phyloP scores from a whole-genome alignment of 257 asterid genomes.

The Solanum habrochaites region DNA sequence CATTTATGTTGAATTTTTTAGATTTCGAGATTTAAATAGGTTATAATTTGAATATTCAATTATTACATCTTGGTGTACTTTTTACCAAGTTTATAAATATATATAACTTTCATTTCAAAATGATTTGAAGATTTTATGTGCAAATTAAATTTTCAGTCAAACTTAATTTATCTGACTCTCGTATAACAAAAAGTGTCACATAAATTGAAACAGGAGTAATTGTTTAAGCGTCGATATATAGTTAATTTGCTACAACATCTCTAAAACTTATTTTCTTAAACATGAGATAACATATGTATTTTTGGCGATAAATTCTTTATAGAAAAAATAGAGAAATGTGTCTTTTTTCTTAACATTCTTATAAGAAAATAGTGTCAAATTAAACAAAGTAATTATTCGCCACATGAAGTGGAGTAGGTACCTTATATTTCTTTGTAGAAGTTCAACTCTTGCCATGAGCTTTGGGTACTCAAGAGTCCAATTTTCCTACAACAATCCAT shows the following conservation, averaged over 20 bases:
- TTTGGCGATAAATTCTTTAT: neutral
- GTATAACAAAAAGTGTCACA: too few relatives aligned
- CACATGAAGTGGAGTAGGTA: neutral
- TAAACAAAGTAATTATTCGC: neutral
- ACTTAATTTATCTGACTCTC: too few relatives aligned
- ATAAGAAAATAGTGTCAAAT: neutral
- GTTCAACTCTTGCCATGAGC: conserved; percentile 48
- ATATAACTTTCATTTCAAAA: too few relatives aligned
- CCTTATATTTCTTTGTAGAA: conserved; percentile 63
- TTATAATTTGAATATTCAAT: too few relatives aligned
- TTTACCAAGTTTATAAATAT: too few relatives aligned
- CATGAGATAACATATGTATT: neutral
- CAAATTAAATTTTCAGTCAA: too few relatives aligned
- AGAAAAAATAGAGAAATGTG: neutral
- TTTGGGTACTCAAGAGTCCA: conserved; percentile 46
- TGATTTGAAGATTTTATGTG: too few relatives aligned
- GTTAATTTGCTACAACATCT: neutral
- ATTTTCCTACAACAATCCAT: conserved; percentile 29
- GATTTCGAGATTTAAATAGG: too few relatives aligned
- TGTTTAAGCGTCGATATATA: neutral
- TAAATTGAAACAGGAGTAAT: too few relatives aligned
- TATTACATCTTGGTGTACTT: too few relatives aligned
- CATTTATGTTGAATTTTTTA: too few relatives aligned
- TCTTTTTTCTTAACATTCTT: neutral
- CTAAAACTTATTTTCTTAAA: neutral